A percentile compares a stretch with the other conserved stretches of the same genome.
These are phyloP conservation scores for Gloeostereum incarnatum DNA, from an alignment of 768 basidiomycete species.

Conservation along the genomic window DNA sequence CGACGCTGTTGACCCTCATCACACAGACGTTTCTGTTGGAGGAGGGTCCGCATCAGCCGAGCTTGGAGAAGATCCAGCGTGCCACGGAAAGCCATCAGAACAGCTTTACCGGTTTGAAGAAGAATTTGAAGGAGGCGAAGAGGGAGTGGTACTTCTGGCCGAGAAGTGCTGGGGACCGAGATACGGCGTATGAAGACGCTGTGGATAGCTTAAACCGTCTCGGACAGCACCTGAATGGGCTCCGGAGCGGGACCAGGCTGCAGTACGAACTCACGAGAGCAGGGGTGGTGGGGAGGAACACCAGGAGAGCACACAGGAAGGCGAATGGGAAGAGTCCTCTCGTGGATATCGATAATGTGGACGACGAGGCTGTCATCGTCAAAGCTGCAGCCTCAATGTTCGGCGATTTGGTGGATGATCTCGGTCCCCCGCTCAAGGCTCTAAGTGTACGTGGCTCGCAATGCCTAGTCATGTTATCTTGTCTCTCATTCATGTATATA, in stretches of 20 bases:
- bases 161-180: conserved; percentile 17
- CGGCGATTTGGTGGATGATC: conserved; percentile 69
- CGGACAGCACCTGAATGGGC: conserved; percentile 88
- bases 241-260: conserved; percentile 74
- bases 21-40: conserved; percentile 83
- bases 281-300: conserved; percentile 14
- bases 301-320: conserved; percentile 8
- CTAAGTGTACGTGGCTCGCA: conserved; percentile 47
- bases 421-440: conserved; percentile 68
- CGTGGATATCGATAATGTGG: conserved; percentile 17
- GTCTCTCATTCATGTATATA: conserved; percentile 15
- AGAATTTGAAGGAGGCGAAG: conserved; percentile 77
- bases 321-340: conserved; percentile 8
- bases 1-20: conserved; percentile 74
- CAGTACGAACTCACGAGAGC: conserved; percentile 78
- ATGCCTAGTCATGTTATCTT: neutral
- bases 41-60: conserved; percentile 45
- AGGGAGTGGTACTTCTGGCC: conserved; percentile 59
- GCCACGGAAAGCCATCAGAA: conserved; percentile 83
- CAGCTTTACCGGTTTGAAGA: conserved; percentile 85
- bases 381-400: conserved; percentile 66
- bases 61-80: conserved; percentile 56
- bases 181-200: conserved; percentile 74
- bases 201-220: conserved; percentile 82
- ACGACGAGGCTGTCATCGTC: conserved; percentile 32